Evolutionary conservation across 495 filamentous ascomycete species (phyloP).

Genomic region (Podospora pseudopauciseta): DNA sequence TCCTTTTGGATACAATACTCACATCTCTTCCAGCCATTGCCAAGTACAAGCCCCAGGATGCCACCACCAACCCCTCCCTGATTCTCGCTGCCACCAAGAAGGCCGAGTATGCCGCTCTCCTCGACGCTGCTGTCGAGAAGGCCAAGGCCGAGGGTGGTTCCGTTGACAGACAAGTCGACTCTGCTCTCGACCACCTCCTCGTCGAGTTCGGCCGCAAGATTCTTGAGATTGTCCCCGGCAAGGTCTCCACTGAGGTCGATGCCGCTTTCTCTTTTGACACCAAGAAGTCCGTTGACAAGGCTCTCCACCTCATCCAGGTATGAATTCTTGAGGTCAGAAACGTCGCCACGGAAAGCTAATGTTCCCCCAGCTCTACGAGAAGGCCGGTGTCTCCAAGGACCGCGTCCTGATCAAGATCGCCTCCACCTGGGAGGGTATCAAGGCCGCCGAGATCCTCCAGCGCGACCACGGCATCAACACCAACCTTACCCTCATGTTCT

Average conservation of each 20-base stretch:
- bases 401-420: slow-evolving; percentile 91
- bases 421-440: slow-evolving; percentile 93
- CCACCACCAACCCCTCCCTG: slow-evolving; percentile 97
- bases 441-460: slow-evolving; percentile 93
- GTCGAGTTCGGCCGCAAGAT: slow-evolving; percentile 99
- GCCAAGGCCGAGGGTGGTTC: slow-evolving; percentile 70
- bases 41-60: slow-evolving; percentile 99
- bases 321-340: slow-evolving; percentile 20
- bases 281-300: slow-evolving; percentile 89
- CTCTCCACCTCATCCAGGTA: slow-evolving; percentile 94
- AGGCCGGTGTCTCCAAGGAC: slow-evolving; percentile 84
- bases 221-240: slow-evolving; percentile 92
- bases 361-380: slow-evolving; percentile 74
- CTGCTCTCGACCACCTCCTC: slow-evolving; percentile 84
- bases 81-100: slow-evolving; percentile 98
- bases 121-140: slow-evolving; percentile 80
- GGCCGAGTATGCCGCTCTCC: slow-evolving; percentile 87
- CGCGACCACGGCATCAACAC: slow-evolving; percentile 89
- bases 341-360: slow-evolving; percentile 6
- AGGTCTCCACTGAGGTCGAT: slow-evolving; percentile 98
- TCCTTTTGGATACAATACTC: slow-evolving; percentile 21
- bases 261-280: slow-evolving; percentile 95
- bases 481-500: slow-evolving; percentile 99
- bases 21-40: slow-evolving; percentile 67
- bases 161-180: slow-evolving; percentile 73